Conservation (phyloP, 192 early-diverging fungal genomes). For the Coemansia aciculifera region DNA sequence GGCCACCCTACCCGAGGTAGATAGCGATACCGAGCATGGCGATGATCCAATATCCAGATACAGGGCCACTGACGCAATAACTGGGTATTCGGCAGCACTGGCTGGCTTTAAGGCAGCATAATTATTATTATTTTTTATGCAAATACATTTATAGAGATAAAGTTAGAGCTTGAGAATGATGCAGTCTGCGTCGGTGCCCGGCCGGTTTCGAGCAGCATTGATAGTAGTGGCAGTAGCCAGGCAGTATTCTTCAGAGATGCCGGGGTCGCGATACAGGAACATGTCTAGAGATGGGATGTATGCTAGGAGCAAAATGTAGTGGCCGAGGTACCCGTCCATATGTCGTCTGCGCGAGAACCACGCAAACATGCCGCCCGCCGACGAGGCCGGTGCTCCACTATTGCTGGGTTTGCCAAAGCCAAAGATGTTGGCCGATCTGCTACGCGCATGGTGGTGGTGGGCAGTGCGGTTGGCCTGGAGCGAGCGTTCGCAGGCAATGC, state of each 20-base stretch:
- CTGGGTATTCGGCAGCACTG: not conserved
- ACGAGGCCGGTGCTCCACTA: not conserved
- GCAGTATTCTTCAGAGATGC: conserved; percentile 70
- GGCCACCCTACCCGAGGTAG: conserved; percentile 1
- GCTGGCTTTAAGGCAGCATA: not conserved
- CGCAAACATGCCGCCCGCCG: conserved; percentile 14
- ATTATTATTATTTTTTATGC: not conserved
- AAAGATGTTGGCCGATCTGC: conserved; percentile 22
- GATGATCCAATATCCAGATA: not conserved
- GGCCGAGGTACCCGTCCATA: conserved; percentile 67
- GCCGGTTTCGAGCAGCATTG: conserved; percentile 65
- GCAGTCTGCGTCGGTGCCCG: conserved; percentile 85
- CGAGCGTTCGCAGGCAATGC: conserved; percentile 62
- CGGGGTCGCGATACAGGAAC: conserved; percentile 87
- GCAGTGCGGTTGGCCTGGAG: not conserved
- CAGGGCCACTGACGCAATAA: not conserved
- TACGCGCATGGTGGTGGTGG: conserved; percentile 9
- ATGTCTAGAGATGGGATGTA: conserved; percentile 77
- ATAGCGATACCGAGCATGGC: conserved; percentile 5
- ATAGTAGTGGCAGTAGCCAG: conserved; percentile 62
- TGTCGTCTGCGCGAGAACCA: conserved; percentile 28
- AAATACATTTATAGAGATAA: not conserved
- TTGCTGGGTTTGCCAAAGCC: conserved; percentile 8
- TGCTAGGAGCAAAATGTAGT: conserved; percentile 85
- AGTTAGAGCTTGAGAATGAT: conserved; percentile 51